Evolutionary conservation across 805 yeast species (phyloP).

Genomic region (Novakomyces olei): DNA sequence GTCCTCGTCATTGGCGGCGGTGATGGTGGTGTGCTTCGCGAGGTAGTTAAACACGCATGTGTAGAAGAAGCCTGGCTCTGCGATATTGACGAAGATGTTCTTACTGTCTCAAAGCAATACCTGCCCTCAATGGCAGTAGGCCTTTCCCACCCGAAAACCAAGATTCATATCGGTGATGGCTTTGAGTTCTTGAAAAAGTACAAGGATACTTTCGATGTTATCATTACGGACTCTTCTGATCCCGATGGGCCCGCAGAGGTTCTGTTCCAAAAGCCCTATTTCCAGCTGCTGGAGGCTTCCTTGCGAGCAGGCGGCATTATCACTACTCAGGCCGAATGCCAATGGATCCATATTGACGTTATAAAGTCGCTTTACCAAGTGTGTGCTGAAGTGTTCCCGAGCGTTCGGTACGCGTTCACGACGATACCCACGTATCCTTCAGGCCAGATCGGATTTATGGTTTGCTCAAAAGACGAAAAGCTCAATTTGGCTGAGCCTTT

Average conservation of each 20-base stretch:
- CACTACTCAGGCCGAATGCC: conserved; percentile 75
- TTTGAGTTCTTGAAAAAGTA: conserved; percentile 75
- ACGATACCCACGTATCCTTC: conserved; percentile 93
- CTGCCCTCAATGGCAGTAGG: conserved; percentile 74
- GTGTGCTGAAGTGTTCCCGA: conserved; percentile 71
- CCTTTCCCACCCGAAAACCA: conserved; percentile 70
- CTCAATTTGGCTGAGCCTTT: conserved; percentile 48
- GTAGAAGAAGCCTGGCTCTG: conserved; percentile 80
- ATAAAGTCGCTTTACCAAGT: conserved; percentile 63
- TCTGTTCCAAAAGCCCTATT: conserved; percentile 80
- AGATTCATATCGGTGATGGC: conserved; percentile 89
- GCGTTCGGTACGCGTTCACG: conserved; percentile 73
- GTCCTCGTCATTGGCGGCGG: conserved; percentile 97
- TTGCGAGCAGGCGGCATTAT: conserved; percentile 82
- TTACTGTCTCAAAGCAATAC: conserved; percentile 56
- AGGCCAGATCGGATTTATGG: conserved; percentile 97
- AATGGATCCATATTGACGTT: conserved; percentile 76
- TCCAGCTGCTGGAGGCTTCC: conserved; percentile 64
- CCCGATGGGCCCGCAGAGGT: conserved; percentile 97
- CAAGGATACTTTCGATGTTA: conserved; percentile 76
- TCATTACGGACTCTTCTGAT: conserved; percentile 91
- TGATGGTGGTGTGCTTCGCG: conserved; percentile 95
- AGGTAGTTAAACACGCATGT: conserved; percentile 66
- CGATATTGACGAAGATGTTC: conserved; percentile 69
- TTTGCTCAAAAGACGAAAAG: conserved; percentile 54